phyloP scores from a whole-genome alignment of 805 yeast genomes.

The Yamadazyma sp. region DNA sequence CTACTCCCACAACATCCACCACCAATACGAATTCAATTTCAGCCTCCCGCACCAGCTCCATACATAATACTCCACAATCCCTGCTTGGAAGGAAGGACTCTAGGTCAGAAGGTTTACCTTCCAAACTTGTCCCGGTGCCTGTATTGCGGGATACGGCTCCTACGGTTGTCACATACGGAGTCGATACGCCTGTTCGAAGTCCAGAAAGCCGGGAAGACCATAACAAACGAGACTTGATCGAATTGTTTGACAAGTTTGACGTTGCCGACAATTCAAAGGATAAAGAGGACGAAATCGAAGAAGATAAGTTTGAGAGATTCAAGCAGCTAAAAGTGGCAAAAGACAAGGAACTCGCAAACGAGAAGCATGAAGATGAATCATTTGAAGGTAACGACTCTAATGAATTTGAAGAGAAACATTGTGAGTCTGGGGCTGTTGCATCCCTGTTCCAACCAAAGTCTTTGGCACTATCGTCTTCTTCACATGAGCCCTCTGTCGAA shows the following conservation, averaged over 20 bases:
- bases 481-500: too few relatives aligned
- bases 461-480: too few relatives aligned
- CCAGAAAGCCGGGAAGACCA: background rate
- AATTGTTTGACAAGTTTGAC: slow-evolving; percentile 37
- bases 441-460: too few relatives aligned
- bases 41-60: slow-evolving; percentile 1
- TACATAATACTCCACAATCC: too few relatives aligned
- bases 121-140: slow-evolving; percentile 13
- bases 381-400: background rate
- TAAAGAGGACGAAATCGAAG: slow-evolving; percentile 10
- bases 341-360: background rate
- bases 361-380: slow-evolving; percentile 6
- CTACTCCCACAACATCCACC: slow-evolving; percentile 38
- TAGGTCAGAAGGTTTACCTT: slow-evolving; percentile 5
- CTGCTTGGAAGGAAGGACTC: too few relatives aligned
- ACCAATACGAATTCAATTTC: slow-evolving; percentile 6
- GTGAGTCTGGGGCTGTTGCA: background rate
- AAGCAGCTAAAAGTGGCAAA: background rate
- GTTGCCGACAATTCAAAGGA: slow-evolving; percentile 14
- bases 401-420: slow-evolving; percentile 9
- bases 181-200: slow-evolving; percentile 11
- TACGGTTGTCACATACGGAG: slow-evolving; percentile 21
- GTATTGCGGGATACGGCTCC: slow-evolving; percentile 22
- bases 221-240: slow-evolving; percentile 26
- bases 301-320: slow-evolving; percentile 15